A percentile compares a stretch with the other conserved stretches of the same genome.
These are phyloP conservation scores for Hibiscus mutabilis DNA, from an alignment of 345 rosid species.

Conservation along the genomic window DNA sequence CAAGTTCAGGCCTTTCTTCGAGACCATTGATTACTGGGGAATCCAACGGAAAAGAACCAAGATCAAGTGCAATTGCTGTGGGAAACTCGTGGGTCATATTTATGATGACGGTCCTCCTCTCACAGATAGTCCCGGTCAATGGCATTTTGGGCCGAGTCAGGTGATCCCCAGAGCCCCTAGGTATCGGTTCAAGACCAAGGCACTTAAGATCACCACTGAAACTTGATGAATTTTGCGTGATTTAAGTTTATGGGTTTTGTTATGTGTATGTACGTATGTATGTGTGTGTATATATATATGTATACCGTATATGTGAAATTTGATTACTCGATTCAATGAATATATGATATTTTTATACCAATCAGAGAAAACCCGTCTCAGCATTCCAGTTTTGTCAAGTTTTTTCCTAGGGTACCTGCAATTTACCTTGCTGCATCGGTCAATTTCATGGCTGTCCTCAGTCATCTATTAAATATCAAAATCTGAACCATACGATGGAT, in stretches of 20 bases:
- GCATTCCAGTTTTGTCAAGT: not conserved
- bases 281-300: too few relatives aligned
- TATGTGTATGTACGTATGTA: too few relatives aligned
- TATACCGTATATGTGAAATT: not conserved
- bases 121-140: constrained; percentile 57
- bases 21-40: constrained; percentile 84
- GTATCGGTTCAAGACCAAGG: constrained; percentile 66
- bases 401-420: not conserved
- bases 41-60: constrained; percentile 66
- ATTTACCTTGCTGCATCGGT: not conserved
- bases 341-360: not conserved
- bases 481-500: not conserved
- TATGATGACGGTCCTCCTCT: constrained; percentile 89
- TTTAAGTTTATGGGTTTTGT: constrained; percentile 4
- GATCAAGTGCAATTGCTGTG: constrained; percentile 63
- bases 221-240: constrained; percentile 27
- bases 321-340: not conserved
- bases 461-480: not conserved
- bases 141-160: constrained; percentile 79
- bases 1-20: constrained; percentile 76
- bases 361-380: not conserved
- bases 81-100: constrained; percentile 20
- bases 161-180: constrained; percentile 72
- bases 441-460: not conserved
- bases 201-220: constrained; percentile 46